Conservation (phyloP, 2,329 filamentous ascomycete genomes). For the Intubia oerlemansii region DNA sequence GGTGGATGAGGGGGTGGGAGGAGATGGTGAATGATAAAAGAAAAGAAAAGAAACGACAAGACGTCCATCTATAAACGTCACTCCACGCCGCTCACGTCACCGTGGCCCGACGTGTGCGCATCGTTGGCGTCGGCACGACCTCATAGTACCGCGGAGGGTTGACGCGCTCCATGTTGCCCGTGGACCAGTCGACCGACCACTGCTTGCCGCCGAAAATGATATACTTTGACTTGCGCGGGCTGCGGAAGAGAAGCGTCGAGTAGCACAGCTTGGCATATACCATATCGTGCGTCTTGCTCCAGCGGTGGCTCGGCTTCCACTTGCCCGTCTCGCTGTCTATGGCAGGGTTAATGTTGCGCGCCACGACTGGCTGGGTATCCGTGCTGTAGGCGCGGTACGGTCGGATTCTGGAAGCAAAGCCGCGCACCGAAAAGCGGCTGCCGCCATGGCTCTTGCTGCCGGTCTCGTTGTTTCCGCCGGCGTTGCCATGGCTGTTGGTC, state of each 20-base stretch:
- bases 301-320: conserved; percentile 32
- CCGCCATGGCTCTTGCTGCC: no score
- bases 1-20: no score
- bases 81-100: neutral
- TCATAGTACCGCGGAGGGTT: no score
- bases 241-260: conserved; percentile 32
- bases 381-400: no score
- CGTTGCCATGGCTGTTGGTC: neutral
- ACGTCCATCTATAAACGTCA: neutral
- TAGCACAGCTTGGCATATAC: conserved; percentile 39
- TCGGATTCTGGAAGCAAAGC: no score
- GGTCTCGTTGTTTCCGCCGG: neutral
- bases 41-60: no score
- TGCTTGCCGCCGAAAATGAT: conserved; percentile 33
- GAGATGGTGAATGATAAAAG: no score
- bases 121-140: no score
- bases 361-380: no score
- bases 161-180: conserved; percentile 30
- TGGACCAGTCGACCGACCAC: conserved; percentile 38
- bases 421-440: no score
- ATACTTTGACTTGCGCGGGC: conserved; percentile 34
- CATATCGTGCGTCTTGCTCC: conserved; percentile 33
- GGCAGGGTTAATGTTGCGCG: no score
- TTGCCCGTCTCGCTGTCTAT: conserved; percentile 21
- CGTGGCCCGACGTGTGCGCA: no score